phyloP scores from a whole-genome alignment of 2,329 filamentous ascomycete genomes.

The Emericellopsis atlantica region DNA sequence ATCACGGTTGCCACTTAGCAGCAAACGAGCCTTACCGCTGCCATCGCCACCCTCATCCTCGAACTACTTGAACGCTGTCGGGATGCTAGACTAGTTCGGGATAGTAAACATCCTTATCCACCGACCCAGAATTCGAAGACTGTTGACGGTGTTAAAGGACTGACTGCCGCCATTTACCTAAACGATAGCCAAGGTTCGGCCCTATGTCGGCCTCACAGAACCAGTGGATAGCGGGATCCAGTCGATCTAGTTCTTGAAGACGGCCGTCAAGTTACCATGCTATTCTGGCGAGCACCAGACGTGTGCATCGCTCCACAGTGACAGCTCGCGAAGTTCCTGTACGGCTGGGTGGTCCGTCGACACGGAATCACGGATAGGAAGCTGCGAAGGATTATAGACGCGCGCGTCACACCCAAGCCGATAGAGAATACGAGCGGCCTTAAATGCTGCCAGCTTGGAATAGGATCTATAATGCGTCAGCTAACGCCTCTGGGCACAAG shows the following conservation, averaged over 20 bases:
- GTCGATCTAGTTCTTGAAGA: slow-evolving; percentile 61
- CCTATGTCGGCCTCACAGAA: slow-evolving; percentile 52
- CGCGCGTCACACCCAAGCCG: slow-evolving; percentile 55
- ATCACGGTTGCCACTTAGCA: slow-evolving; percentile 43
- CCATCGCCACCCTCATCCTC: slow-evolving; percentile 27
- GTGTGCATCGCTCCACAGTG: slow-evolving; percentile 53
- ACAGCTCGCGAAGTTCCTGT: slow-evolving; percentile 47
- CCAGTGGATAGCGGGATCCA: slow-evolving; percentile 54
- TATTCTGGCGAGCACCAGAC: slow-evolving; percentile 55
- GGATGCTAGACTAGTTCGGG: slow-evolving; percentile 52
- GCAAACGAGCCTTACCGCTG: slow-evolving; percentile 25
- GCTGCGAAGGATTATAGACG: slow-evolving; percentile 42
- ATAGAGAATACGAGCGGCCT: slow-evolving; percentile 46
- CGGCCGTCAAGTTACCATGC: slow-evolving; percentile 51
- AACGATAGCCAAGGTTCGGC: slow-evolving; percentile 47
- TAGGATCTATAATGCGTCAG: slow-evolving; percentile 30
- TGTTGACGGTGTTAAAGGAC: slow-evolving; percentile 56
- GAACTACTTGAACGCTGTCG: slow-evolving; percentile 51
- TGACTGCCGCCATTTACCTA: slow-evolving; percentile 54
- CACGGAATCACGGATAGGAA: slow-evolving; percentile 52
- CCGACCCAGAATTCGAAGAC: slow-evolving; percentile 49
- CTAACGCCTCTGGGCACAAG: background rate
- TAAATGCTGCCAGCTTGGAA: slow-evolving; percentile 45
- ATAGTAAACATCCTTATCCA: slow-evolving; percentile 63
- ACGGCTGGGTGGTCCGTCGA: slow-evolving; percentile 47